Percentiles rank a stretch among this genome's conserved stretches.
phyloP scores from a whole-genome alignment of 2,329 filamentous ascomycete species.

The Claviceps quebecensis region DNA sequence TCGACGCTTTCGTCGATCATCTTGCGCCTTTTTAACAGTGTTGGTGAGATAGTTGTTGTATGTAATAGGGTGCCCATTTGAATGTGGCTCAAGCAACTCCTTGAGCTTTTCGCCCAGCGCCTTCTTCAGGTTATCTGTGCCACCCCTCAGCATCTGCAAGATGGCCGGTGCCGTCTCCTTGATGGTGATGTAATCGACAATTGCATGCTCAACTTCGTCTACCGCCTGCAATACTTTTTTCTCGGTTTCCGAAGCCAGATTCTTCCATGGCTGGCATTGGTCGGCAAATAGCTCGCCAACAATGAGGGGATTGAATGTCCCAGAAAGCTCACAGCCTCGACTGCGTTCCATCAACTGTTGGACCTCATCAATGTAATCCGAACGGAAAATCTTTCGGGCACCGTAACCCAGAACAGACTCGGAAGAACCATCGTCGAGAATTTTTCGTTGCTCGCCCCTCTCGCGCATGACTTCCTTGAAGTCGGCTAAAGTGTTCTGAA shows the following conservation, averaged over 20 bases:
- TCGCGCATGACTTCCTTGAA: constrained; percentile 38
- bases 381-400: background rate
- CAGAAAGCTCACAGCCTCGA: constrained; percentile 39
- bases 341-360: constrained; percentile 10
- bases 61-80: constrained; percentile 32
- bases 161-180: constrained; percentile 7
- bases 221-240: constrained; percentile 6
- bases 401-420: too few species aligned
- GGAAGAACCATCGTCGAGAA: constrained; percentile 15
- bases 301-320: constrained; percentile 45
- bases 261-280: constrained; percentile 41
- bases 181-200: constrained; percentile 8
- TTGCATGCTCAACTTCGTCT: constrained; percentile 1
- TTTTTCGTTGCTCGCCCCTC: constrained; percentile 10
- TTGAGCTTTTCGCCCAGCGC: constrained; percentile 15
- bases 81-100: constrained; percentile 3
- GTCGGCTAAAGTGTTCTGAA: constrained; percentile 27
- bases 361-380: constrained; percentile 12
- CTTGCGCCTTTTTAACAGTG: constrained; percentile 18
- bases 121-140: constrained; percentile 9
- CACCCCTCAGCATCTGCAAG: constrained; percentile 8
- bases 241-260: constrained; percentile 20
- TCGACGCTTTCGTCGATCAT: constrained; percentile 1
- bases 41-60: constrained; percentile 36
- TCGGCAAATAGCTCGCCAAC: constrained; percentile 45